Percentiles rank a stretch among this genome's conserved stretches.
Conservation (phyloP, 2,329 filamentous ascomycete genomes). For the Aaosphaeria arxii region DNA sequence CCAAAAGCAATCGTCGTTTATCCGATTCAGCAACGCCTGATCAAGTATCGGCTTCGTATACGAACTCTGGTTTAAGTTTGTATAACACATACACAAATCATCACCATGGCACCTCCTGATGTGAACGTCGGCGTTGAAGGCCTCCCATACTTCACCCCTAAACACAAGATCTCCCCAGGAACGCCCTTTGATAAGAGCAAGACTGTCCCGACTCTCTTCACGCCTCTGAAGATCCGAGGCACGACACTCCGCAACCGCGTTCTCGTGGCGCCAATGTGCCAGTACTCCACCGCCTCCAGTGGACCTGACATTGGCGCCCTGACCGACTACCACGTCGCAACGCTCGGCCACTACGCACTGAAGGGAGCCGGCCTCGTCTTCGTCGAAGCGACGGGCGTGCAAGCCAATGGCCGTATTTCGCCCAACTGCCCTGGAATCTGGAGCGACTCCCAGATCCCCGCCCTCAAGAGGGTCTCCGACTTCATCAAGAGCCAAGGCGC, state of each 20-base stretch:
- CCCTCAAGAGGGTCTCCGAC: slow-evolving; percentile 28
- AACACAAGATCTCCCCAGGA: slow-evolving; percentile 42
- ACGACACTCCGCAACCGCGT: slow-evolving; percentile 36
- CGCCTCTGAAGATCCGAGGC: slow-evolving; percentile 32
- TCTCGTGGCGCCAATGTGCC: slow-evolving; percentile 39
- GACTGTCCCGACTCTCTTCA: slow-evolving; percentile 31
- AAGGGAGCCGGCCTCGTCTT: slow-evolving; percentile 36
- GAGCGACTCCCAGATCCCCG: slow-evolving; percentile 35
- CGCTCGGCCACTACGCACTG: slow-evolving; percentile 37
- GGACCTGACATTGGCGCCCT: slow-evolving; percentile 35
- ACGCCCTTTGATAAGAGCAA: slow-evolving; percentile 14
- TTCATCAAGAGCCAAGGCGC: slow-evolving; percentile 35
- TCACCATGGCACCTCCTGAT: neutral
- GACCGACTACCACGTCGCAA: slow-evolving; percentile 39
- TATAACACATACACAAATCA: no score
- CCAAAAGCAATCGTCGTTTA: no score
- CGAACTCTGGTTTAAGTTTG: no score
- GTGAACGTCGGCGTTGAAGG: slow-evolving; percentile 22
- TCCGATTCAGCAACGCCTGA: no score
- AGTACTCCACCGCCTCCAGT: slow-evolving; percentile 28
- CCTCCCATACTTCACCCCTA: slow-evolving; percentile 46
- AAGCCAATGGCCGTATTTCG: slow-evolving; percentile 32
- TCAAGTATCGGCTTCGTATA: no score
- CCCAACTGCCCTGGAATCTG: slow-evolving; percentile 37
- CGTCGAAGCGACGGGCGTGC: slow-evolving; percentile 36